These are phyloP conservation scores for Fusarium anguioides DNA, from an alignment of 2,329 filamentous ascomycete species.

Conservation along the genomic window DNA sequence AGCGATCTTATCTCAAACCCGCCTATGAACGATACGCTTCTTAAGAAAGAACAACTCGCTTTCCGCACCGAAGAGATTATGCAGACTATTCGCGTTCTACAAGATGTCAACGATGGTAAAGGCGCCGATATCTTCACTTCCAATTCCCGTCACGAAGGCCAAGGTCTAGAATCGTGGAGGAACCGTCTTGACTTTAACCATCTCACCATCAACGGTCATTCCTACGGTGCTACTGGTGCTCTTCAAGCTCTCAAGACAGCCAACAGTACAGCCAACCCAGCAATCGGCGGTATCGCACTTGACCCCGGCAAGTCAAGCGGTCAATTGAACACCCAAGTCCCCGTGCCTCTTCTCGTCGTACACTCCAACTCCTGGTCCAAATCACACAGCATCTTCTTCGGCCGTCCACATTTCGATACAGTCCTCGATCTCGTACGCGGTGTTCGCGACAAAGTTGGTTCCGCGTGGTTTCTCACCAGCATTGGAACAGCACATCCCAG, in stretches of 20 bases:
- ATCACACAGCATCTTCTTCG: conserved; percentile 67
- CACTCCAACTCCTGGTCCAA: conserved; percentile 74
- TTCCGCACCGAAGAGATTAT: conserved; percentile 64
- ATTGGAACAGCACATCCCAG: conserved; percentile 69
- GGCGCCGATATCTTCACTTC: conserved; percentile 49
- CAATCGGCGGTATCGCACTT: conserved; percentile 69
- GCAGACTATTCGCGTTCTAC: conserved; percentile 56
- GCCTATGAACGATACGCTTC: conserved; percentile 50
- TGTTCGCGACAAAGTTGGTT: conserved; percentile 56
- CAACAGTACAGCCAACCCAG: conserved; percentile 46
- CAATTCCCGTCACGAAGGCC: conserved; percentile 62
- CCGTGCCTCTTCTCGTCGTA: conserved; percentile 68
- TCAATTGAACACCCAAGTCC: conserved; percentile 67
- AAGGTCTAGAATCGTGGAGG: conserved; percentile 60
- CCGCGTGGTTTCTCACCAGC: conserved; percentile 66
- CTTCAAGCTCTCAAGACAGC: conserved; percentile 67
- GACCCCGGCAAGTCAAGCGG: conserved; percentile 75
- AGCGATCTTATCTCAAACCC: conserved; percentile 49
- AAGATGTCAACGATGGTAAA: conserved; percentile 54
- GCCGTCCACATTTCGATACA: conserved; percentile 71
- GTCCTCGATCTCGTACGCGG: conserved; percentile 66
- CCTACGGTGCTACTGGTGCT: conserved; percentile 73
- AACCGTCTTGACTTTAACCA: conserved; percentile 64
- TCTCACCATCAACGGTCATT: conserved; percentile 71
- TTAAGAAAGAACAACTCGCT: conserved; percentile 60